Percentiles rank a stretch among this genome's conserved stretches.
Evolutionary conservation across 345 rosid genomes (phyloP).

Genomic region (Firmiana major): DNA sequence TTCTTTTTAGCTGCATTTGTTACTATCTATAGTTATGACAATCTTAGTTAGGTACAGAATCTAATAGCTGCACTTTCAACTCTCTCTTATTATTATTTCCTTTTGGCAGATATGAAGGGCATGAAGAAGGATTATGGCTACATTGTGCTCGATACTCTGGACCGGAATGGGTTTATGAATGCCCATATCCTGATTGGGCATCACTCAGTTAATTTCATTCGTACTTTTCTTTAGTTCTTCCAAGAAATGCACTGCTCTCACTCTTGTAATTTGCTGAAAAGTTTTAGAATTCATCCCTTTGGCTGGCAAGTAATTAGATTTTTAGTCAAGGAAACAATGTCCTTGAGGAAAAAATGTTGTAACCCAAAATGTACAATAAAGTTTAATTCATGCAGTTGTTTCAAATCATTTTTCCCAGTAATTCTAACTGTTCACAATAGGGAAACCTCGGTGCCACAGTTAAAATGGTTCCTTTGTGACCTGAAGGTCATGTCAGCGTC

Average conservation of each 20-base stretch:
- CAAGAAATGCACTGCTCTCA: not conserved
- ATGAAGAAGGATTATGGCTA: slow-evolving; percentile 77
- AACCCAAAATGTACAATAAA: not conserved
- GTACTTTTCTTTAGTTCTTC: not conserved
- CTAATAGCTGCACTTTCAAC: not conserved
- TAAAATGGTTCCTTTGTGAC: too few relatives aligned
- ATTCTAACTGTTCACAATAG: too few relatives aligned
- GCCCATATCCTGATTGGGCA: slow-evolving; percentile 86
- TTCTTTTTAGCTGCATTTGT: not conserved
- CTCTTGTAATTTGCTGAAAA: slow-evolving; percentile 6
- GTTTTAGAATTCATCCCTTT: not conserved
- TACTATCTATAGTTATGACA: not conserved
- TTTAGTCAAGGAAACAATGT: not conserved
- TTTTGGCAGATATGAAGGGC: slow-evolving; percentile 55
- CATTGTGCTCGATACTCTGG: slow-evolving; percentile 75
- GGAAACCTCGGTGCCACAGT: too few relatives aligned
- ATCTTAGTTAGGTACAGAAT: not conserved
- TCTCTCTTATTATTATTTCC: not conserved
- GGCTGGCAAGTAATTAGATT: not conserved
- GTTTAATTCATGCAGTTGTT: not conserved
- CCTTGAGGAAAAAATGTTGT: not conserved
- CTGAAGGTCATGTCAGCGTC: too few relatives aligned
- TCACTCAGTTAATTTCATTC: slow-evolving; percentile 23
- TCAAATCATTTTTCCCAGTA: not conserved
- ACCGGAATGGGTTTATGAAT: slow-evolving; percentile 73